Conservation (phyloP, 345 rosid species). For the Jatropha curcas region DNA sequence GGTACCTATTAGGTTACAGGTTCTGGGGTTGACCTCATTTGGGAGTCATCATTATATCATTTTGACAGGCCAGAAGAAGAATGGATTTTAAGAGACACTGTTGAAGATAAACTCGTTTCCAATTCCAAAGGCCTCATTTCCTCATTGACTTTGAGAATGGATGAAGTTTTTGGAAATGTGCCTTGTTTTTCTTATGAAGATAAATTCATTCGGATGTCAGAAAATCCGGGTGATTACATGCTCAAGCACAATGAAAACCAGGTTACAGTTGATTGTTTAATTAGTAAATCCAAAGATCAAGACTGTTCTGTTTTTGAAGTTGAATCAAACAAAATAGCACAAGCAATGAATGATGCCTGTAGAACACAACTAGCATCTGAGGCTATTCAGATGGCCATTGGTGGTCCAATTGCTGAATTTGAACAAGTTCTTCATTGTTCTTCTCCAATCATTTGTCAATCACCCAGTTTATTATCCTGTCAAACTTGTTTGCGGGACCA, state of each 20-base stretch:
- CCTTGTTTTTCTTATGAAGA: constrained; percentile 16
- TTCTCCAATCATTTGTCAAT: constrained; percentile 45
- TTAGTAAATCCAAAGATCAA: constrained; percentile 21
- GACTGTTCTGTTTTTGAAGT: constrained; percentile 16
- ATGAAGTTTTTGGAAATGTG: constrained; percentile 15
- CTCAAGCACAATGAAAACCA: constrained; percentile 20
- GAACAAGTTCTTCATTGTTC: constrained; percentile 49
- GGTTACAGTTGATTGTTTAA: constrained; percentile 18
- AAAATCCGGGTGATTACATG: constrained; percentile 10
- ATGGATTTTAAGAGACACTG: constrained; percentile 24
- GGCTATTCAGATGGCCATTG: constrained; percentile 48
- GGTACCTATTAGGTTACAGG: constrained; percentile 46
- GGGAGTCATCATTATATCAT: constrained; percentile 14
- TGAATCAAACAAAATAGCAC: constrained; percentile 32
- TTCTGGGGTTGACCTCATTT: constrained; percentile 20
- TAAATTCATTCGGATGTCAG: constrained; percentile 2
- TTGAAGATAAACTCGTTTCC: constrained; percentile 22
- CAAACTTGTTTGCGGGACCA: constrained; percentile 29
- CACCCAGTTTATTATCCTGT: constrained; percentile 27
- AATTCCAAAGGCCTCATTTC: constrained; percentile 23
- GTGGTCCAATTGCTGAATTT: constrained; percentile 55
- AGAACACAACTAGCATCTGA: constrained; percentile 45
- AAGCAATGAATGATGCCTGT: constrained; percentile 38
- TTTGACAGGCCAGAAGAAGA: constrained; percentile 22
- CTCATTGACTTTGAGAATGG: constrained; percentile 14